Conservation (phyloP, 2,329 filamentous ascomycete genomes). For the Xylariales sp. region DNA sequence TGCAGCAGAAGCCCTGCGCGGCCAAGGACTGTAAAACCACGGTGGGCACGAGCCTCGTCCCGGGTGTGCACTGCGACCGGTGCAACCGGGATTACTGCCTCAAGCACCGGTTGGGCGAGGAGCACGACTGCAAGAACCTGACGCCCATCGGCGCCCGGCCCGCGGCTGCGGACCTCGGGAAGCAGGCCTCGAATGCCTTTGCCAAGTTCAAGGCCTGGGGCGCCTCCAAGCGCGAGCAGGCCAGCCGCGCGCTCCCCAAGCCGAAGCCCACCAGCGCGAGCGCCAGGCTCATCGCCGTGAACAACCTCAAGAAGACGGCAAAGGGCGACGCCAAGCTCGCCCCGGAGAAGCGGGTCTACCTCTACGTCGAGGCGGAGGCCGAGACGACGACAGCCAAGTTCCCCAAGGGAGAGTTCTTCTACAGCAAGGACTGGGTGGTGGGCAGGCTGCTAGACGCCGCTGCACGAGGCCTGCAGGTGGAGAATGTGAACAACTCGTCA, state of each 20-base stretch:
- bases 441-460: slow-evolving; percentile 77
- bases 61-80: slow-evolving; percentile 65
- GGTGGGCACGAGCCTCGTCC: slow-evolving; percentile 63
- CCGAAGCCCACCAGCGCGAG: slow-evolving; percentile 60
- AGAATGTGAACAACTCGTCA: slow-evolving; percentile 79
- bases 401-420: slow-evolving; percentile 78
- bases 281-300: slow-evolving; percentile 64
- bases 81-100: slow-evolving; percentile 76
- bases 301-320: slow-evolving; percentile 76
- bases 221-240: slow-evolving; percentile 62
- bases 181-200: slow-evolving; percentile 70
- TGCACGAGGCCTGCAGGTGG: slow-evolving; percentile 70
- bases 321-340: slow-evolving; percentile 86
- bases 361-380: slow-evolving; percentile 86
- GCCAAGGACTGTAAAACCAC: slow-evolving; percentile 63
- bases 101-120: slow-evolving; percentile 70
- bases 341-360: slow-evolving; percentile 79
- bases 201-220: slow-evolving; percentile 78
- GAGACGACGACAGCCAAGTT: slow-evolving; percentile 80
- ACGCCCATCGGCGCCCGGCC: slow-evolving; percentile 48
- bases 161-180: slow-evolving; percentile 38
- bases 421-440: slow-evolving; percentile 82
- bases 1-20: slow-evolving; percentile 64
- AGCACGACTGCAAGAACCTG: slow-evolving; percentile 81
- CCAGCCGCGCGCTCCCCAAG: slow-evolving; percentile 55